Evolutionary conservation across 1,139 yeast species (phyloP).

Genomic region (Citeromyces hawaiiensis): DNA sequence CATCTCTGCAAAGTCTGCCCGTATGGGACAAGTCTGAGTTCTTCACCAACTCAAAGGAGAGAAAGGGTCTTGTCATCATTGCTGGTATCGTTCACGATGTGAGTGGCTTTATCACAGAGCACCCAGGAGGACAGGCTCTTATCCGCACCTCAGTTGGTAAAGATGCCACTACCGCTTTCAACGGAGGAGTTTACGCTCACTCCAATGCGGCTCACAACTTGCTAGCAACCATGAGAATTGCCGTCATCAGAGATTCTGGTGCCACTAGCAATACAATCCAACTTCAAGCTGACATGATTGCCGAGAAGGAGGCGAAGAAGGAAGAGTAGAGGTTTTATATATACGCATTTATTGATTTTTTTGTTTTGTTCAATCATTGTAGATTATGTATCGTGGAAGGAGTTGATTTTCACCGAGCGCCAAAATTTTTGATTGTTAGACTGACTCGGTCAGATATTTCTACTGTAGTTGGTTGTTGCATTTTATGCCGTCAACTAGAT

Average conservation of each 20-base stretch:
- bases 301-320: no score
- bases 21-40: slow-evolving; percentile 85
- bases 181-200: slow-evolving; percentile 95
- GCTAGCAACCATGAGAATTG: slow-evolving; percentile 91
- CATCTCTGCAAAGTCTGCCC: slow-evolving; percentile 71
- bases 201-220: slow-evolving; percentile 96
- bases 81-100: slow-evolving; percentile 95
- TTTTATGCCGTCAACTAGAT: no score
- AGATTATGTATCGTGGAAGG: no score
- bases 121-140: slow-evolving; percentile 95
- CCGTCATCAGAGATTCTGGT: slow-evolving; percentile 64
- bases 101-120: slow-evolving; percentile 71
- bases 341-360: no score
- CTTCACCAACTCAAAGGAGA: slow-evolving; percentile 45
- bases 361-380: no score
- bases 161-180: slow-evolving; percentile 94
- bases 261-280: slow-evolving; percentile 38
- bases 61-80: slow-evolving; percentile 58
- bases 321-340: no score
- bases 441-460: no score
- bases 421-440: no score
- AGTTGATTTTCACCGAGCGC: no score
- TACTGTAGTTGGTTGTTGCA: no score
- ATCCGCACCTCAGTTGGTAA: slow-evolving; percentile 81
- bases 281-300: slow-evolving; percentile 36